phyloP scores from a whole-genome alignment of 108 stramenopile genomes.

The Mediolabrus comicus region DNA sequence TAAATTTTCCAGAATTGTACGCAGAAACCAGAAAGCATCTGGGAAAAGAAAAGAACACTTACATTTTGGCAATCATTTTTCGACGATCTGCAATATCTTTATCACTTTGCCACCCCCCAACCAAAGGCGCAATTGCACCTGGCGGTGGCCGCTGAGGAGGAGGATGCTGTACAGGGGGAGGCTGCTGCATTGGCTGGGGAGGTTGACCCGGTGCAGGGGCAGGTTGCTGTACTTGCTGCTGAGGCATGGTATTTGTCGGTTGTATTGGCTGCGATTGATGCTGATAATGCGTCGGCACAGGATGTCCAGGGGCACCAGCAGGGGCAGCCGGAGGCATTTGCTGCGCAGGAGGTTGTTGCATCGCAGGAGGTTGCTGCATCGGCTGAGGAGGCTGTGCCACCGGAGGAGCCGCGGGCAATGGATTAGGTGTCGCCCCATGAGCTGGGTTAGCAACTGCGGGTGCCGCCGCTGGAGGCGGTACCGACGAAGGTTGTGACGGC shows the following conservation, averaged over 20 bases:
- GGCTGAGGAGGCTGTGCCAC: neutral
- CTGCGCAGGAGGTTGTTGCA: neutral
- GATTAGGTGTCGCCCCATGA: neutral
- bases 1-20: too few relatives aligned
- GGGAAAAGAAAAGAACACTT: constrained; percentile 48
- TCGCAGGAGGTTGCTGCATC: neutral
- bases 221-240: constrained; percentile 27
- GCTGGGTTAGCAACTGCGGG: neutral
- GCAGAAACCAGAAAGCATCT: too few relatives aligned
- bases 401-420: neutral
- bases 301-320: constrained; percentile 26
- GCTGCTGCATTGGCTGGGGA: constrained; percentile 41
- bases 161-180: constrained; percentile 41
- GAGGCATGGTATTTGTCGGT: constrained; percentile 14
- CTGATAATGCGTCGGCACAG: constrained; percentile 44
- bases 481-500: neutral
- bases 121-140: constrained; percentile 65
- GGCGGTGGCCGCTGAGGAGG: constrained; percentile 12
- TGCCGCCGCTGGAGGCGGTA: neutral
- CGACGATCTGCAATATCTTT: constrained; percentile 83
- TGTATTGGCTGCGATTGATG: constrained; percentile 30
- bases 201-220: constrained; percentile 15
- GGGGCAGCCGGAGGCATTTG: constrained; percentile 6
- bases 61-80: constrained; percentile 95
- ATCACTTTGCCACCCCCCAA: constrained; percentile 92